Base-by-base conservation (phyloP, 139 green algal species). In the Micractinium sp. region DNA sequence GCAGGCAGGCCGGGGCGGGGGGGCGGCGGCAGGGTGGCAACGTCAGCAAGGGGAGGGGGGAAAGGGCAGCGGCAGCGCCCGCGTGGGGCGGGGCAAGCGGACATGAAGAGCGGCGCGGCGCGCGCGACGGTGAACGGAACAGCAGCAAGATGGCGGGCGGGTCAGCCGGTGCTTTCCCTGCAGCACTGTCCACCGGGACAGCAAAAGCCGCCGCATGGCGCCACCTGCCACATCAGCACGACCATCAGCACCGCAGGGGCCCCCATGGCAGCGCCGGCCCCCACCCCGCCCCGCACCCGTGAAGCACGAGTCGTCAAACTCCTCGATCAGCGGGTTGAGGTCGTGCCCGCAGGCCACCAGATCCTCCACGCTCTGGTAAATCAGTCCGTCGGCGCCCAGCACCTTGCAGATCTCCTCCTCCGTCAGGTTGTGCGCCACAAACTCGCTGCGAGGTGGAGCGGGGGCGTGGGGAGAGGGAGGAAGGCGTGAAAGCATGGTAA, bases 271-370 rank as follows among this genome's bases (percentile, higher is more conserved):
- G n/a, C 47, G 7, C 47, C 33, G 2, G 29, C 3, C 29, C 74
- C 74, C 31, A 15, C 22, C 36, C 38, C 9, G 14, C 41, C 36
- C 23, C 60, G 53, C 78, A 84, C 92, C 92, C 33, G 93, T 94
- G 93, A 99, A 99, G 94, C 96, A 99, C 0, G 97, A 98, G 71
- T 94, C 95, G 84, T 99, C 97, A 93, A 99, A 99, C 29, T 94
- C 60, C 4, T 87, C 69, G 91, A 99, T 98, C 84, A 85, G 83
- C 18, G 95, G 94, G 91, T 99, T 99, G 41, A 98, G 91, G 56
- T 93, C 93, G 5, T 93, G 89, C 27, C 94, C 97, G 27, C 94
- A 93, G 31, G 75, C 87, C 19, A 98, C 87, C 63, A 99, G 88
- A 90, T 98, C 96, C 18, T 96, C 92, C 27, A 99, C 92, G 33